Base-by-base conservation (phyloP, 805 yeast species). In the Starmerella scarabaei region DNA sequence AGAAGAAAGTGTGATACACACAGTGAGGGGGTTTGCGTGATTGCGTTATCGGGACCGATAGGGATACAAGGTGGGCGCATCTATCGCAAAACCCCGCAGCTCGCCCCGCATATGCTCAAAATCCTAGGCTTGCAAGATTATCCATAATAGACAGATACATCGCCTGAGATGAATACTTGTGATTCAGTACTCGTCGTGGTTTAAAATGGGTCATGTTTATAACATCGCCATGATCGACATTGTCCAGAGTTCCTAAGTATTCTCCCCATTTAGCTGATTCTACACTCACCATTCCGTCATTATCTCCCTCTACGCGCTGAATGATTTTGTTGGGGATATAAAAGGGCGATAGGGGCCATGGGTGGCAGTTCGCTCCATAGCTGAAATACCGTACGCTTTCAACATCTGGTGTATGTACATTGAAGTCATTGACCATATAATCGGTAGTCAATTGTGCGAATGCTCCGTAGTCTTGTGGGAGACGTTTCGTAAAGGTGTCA, bases 241-340 rank as follows among this genome's bases (percentile, higher is more conserved):
- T 69, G 30, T 73, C 73, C 27, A 86, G 57, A 0, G 91, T 80
- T 0, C 95, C 96, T 48, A 75, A 55, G 58, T 80, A 82, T 33
- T 73, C 61, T 0, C 95, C 95, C 94, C 95, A 85, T 52, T 70
- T 71, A 1, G 93, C 64, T 43, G 91, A 80, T 29, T 66, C 62
- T 2, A 83, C 78, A 45, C 88, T 77, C 2, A 85, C 93, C 63
- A 86, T 59, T 0, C 96, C 96, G 60, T 85, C 96, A 55, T 83
- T 85, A 15, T 71, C 76, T 4, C 77, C 75, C 35, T 66, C 68
- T 3, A 43, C 53, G 32, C 51, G 47, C 40, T 68, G 58, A n/a
- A 84, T 69, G 3, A 80, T 64, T 19, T 63, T 62, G 80, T 88
- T 80, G 1, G 91, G 66, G 7, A 69, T 57, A 36, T 67, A 66